Conservation (phyloP, 192 early-diverging fungal species). For the Tieghemiomyces parasiticus region DNA sequence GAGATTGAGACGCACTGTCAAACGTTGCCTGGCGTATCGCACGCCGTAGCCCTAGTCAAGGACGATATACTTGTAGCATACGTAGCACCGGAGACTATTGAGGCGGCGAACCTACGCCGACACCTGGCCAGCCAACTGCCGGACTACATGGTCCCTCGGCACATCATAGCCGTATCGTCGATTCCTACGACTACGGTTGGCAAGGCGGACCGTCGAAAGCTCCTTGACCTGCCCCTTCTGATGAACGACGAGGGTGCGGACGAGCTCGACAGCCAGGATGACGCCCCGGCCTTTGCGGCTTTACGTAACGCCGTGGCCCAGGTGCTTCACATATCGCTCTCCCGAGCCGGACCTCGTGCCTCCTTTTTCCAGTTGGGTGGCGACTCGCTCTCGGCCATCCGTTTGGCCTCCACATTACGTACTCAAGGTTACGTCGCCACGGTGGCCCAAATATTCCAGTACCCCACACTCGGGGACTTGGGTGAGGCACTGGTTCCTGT, state of each 20-base stretch:
- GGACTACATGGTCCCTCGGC: slow-evolving; percentile 3
- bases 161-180: not conserved
- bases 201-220: not conserved
- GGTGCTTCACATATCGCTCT: not conserved
- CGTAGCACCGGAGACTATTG: not conserved
- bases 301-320: not conserved
- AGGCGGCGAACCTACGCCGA: not conserved
- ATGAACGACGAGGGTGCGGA: no score
- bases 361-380: slow-evolving; percentile 9
- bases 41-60: slow-evolving; percentile 15
- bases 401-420: not conserved
- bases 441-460: not conserved
- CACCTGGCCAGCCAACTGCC: not conserved
- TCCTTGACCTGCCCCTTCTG: not conserved
- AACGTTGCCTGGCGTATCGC: slow-evolving; percentile 11
- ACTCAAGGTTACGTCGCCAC: not conserved
- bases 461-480: not conserved
- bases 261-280: not conserved
- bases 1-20: slow-evolving; percentile 15
- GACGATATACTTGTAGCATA: not conserved
- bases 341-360: not conserved
- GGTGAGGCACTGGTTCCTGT: not conserved
- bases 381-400: slow-evolving; percentile 9
- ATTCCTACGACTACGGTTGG: not conserved
- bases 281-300: not conserved